Conservation (phyloP, 331 rosid genomes). For the Pyrus hybrid region DNA sequence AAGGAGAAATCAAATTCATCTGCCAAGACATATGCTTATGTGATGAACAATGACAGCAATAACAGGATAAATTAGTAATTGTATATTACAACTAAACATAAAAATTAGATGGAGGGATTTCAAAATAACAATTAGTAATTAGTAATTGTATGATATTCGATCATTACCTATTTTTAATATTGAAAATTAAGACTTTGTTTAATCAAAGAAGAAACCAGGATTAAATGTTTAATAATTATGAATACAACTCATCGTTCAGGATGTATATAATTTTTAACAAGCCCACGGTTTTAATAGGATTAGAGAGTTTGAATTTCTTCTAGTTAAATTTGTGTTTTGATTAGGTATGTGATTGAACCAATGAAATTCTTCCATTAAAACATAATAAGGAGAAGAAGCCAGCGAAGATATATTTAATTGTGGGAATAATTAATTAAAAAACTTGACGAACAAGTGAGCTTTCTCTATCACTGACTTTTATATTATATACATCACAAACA, state of each 20-base stretch:
- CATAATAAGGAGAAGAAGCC: not conserved
- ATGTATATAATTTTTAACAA: not conserved
- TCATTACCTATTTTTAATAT: not conserved
- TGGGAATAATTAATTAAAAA: not conserved
- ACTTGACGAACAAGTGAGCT: not conserved
- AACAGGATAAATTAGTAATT: too few species aligned
- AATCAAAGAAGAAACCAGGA: not conserved
- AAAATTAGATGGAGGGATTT: too few species aligned
- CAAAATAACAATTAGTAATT: too few species aligned
- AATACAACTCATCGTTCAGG: not conserved
- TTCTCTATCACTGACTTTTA: not conserved
- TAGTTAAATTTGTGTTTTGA: not conserved
- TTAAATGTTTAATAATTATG: not conserved
- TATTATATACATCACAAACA: not conserved
- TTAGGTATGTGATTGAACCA: not conserved
- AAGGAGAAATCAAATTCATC: too few species aligned
- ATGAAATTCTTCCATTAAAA: not conserved
- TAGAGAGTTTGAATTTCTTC: not conserved
- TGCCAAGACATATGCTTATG: too few species aligned
- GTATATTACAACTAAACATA: too few species aligned
- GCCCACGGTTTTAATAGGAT: not conserved
- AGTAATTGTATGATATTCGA: too few species aligned
- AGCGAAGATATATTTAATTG: not conserved
- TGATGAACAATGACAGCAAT: too few species aligned
- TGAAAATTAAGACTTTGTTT: not conserved